These are phyloP conservation scores for Chiua sp. DNA, from an alignment of 1,284 basidiomycete species.

Conservation along the genomic window DNA sequence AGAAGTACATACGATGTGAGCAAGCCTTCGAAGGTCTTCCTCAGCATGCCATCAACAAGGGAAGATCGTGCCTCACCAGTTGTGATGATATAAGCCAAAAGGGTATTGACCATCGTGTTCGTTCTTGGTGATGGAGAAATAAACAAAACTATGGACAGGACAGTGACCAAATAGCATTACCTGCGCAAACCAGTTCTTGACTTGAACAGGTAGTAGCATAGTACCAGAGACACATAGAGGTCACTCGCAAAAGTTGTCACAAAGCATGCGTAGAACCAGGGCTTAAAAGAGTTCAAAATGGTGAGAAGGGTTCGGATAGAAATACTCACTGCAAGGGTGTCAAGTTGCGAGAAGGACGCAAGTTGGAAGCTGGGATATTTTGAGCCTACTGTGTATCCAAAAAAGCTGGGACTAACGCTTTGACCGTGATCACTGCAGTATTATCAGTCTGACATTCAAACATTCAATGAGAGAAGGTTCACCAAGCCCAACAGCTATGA, in stretches of 20 bases:
- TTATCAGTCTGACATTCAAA: neutral
- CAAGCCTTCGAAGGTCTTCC: constrained; percentile 8
- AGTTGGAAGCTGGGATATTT: constrained; percentile 40
- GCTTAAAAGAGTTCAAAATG: constrained; percentile 30
- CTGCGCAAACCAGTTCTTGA: constrained; percentile 48
- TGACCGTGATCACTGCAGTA: constrained; percentile 45
- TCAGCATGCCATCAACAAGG: too few species aligned
- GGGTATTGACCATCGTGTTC: constrained; percentile 46
- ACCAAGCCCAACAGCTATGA: constrained; percentile 46
- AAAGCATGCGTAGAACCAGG: constrained; percentile 48
- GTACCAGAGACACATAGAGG: constrained; percentile 45
- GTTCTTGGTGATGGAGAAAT: constrained; percentile 38
- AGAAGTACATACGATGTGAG: constrained; percentile 14
- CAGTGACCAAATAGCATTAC: constrained; percentile 27
- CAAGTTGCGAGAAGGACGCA: constrained; percentile 36
- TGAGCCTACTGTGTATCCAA: neutral
- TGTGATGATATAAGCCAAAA: constrained; percentile 52
- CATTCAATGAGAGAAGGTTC: constrained; percentile 18
- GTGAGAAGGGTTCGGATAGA: neutral
- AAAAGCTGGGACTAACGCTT: constrained; percentile 40
- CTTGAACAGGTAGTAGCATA: constrained; percentile 46
- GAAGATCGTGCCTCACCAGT: constrained; percentile 39
- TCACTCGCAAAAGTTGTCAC: constrained; percentile 46
- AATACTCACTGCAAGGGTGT: constrained; percentile 41
- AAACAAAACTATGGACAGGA: neutral